These are phyloP conservation scores for Pholiota adiposa DNA, from an alignment of 1,284 basidiomycete species.

Conservation along the genomic window DNA sequence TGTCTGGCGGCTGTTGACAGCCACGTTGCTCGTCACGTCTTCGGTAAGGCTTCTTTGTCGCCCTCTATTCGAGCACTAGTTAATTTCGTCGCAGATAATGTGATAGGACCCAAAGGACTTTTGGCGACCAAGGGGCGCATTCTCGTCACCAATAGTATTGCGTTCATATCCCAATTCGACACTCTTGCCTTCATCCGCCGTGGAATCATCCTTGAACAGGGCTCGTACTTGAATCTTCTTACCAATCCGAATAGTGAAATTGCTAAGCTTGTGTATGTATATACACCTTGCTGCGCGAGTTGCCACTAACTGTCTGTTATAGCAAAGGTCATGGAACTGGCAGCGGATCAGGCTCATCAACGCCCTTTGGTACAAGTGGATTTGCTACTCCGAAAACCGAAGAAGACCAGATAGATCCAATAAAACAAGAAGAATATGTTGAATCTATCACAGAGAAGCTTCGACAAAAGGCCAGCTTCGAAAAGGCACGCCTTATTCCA, in stretches of 20 bases:
- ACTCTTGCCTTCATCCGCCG: constrained; percentile 81
- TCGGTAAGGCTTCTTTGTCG: constrained; percentile 42
- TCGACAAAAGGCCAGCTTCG: constrained; percentile 51
- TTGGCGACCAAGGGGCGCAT: constrained; percentile 87
- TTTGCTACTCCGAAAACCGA: constrained; percentile 42
- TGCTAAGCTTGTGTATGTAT: constrained; percentile 78
- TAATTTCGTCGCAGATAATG: constrained; percentile 62
- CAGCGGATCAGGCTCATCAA: constrained; percentile 61
- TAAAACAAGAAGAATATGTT: constrained; percentile 26
- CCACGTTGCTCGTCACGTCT: constrained; percentile 72
- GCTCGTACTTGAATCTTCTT: constrained; percentile 70
- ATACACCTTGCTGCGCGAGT: background rate
- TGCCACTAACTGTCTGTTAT: constrained; percentile 9
- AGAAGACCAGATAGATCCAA: constrained; percentile 11
- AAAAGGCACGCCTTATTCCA: constrained; percentile 49
- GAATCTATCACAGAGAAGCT: constrained; percentile 49
- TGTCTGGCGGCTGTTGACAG: constrained; percentile 74
- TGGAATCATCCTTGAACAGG: constrained; percentile 85
- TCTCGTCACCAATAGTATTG: constrained; percentile 89
- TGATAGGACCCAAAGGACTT: constrained; percentile 89
- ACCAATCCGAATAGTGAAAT: constrained; percentile 71
- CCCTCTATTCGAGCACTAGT: background rate
- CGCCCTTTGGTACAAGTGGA: constrained; percentile 52
- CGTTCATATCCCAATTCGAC: constrained; percentile 84
- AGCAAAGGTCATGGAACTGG: constrained; percentile 51